Conservation (phyloP, 2,329 filamentous ascomycete genomes). For the Diaporthe amygdali region DNA sequence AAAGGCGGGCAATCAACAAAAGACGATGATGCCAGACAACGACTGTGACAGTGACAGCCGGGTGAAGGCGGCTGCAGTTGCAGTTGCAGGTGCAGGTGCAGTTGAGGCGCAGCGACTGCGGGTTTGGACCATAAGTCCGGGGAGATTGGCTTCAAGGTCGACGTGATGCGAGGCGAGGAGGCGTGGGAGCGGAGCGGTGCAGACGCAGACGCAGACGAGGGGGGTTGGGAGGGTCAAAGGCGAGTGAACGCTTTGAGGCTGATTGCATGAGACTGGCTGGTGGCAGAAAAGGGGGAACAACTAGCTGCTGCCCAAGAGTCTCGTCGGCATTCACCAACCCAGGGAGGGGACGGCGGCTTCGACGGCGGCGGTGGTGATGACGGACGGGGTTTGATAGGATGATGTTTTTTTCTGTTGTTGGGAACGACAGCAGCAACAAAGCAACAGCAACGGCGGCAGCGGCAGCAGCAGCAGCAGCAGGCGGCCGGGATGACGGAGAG, state of each 20-base stretch:
- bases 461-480: background rate
- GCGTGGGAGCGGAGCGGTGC: background rate
- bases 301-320: conserved; percentile 19
- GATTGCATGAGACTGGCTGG: conserved; percentile 14
- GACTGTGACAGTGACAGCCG: background rate
- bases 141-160: background rate
- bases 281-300: conserved; percentile 1
- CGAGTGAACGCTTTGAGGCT: conserved; percentile 26
- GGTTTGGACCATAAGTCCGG: conserved; percentile 4
- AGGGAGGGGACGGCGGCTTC: conserved; percentile 1
- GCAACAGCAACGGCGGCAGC: background rate
- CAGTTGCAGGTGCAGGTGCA: background rate
- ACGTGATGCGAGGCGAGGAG: conserved; percentile 5
- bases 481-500: background rate
- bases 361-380: conserved; percentile 19
- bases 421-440: background rate
- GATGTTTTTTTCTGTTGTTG: background rate
- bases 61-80: background rate
- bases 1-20: conserved; percentile 14
- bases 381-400: background rate
- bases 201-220: background rate
- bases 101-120: background rate
- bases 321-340: conserved; percentile 2
- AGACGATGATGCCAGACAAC: conserved; percentile 5
- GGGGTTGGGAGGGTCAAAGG: conserved; percentile 20